These are phyloP conservation scores for Trichoderma koningiopsis DNA, from an alignment of 2,329 filamentous ascomycete species.

Conservation along the genomic window DNA sequence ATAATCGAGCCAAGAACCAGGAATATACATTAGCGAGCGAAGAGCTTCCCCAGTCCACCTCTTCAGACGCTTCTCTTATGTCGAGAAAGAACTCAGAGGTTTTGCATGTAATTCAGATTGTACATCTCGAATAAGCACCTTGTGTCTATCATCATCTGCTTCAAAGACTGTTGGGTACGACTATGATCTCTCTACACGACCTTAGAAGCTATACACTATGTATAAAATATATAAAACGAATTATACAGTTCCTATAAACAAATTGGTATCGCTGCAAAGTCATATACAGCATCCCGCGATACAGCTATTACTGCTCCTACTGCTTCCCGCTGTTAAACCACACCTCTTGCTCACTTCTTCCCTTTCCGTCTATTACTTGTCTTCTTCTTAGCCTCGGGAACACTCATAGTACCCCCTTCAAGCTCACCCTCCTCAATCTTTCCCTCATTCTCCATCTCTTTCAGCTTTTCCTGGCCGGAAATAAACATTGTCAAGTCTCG, in stretches of 20 bases:
- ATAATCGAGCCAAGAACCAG: too few relatives aligned
- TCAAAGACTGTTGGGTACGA: background rate
- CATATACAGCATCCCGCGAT: background rate
- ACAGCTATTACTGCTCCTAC: too few relatives aligned
- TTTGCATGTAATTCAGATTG: background rate
- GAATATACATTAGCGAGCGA: background rate
- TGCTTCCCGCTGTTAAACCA: too few relatives aligned
- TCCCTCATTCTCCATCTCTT: slow-evolving; percentile 65
- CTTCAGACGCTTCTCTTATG: background rate
- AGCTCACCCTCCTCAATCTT: slow-evolving; percentile 68
- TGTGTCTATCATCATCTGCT: background rate
- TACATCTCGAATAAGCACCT: background rate
- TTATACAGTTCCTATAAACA: background rate
- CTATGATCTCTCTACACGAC: background rate
- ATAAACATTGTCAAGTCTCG: slow-evolving; percentile 87
- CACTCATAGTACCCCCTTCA: slow-evolving; percentile 69
- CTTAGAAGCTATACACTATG: background rate
- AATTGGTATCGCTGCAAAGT: background rate
- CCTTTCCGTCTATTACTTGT: slow-evolving; percentile 46
- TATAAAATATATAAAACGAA: too few relatives aligned
- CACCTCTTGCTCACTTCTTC: slow-evolving; percentile 40
- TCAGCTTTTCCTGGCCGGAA: slow-evolving; percentile 77
- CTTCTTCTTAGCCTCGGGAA: slow-evolving; percentile 59
- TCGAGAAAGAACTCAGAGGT: background rate
- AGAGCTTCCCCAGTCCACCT: background rate